Evolutionary conservation across 495 filamentous ascomycete genomes (phyloP).

Genomic region (Talaromyces wortmannii): DNA sequence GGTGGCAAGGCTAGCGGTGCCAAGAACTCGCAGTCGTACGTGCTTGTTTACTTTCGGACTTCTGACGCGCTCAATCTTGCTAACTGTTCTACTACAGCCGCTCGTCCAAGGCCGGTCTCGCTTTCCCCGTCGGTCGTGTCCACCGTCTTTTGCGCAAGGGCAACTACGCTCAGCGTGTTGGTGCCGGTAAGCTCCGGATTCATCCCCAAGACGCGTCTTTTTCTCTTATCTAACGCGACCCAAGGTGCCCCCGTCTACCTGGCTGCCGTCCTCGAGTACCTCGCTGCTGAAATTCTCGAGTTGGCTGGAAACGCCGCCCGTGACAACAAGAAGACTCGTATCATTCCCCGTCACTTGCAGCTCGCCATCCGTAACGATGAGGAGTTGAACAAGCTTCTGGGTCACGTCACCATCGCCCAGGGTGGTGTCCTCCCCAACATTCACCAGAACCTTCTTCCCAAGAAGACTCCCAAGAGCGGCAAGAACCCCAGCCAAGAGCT

Average conservation of each 20-base stretch:
- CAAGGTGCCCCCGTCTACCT: conserved; percentile 92
- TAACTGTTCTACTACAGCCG: conserved; percentile 50
- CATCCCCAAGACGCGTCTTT: not conserved
- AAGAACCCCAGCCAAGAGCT: conserved; percentile 90
- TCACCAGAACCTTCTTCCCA: conserved; percentile 95
- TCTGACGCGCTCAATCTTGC: conserved; percentile 13
- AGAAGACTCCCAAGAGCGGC: conserved; percentile 93
- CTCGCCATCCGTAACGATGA: conserved; percentile 99
- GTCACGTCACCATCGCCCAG: conserved; percentile 98
- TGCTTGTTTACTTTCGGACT: conserved; percentile 21
- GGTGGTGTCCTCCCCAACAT: conserved; percentile 99
- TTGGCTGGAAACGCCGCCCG: conserved; percentile 97
- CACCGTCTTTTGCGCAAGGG: conserved; percentile 99
- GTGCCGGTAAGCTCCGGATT: conserved; percentile 60
- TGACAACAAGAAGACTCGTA: conserved; percentile 99
- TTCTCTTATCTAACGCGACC: conserved; percentile 19
- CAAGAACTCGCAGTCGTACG: conserved; percentile 97
- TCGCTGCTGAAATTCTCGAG: conserved; percentile 97
- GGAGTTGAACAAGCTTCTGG: conserved; percentile 99
- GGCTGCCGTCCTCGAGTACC: conserved; percentile 96
- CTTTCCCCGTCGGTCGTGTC: conserved; percentile 99
- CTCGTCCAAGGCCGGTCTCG: conserved; percentile 98
- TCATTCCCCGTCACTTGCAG: conserved; percentile 98
- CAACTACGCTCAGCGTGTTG: conserved; percentile 99
- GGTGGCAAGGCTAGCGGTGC: conserved; percentile 95